Evolutionary conservation across 176 grass and related monocot genomes (phyloP).

Genomic region (Calamus simplicifolius): DNA sequence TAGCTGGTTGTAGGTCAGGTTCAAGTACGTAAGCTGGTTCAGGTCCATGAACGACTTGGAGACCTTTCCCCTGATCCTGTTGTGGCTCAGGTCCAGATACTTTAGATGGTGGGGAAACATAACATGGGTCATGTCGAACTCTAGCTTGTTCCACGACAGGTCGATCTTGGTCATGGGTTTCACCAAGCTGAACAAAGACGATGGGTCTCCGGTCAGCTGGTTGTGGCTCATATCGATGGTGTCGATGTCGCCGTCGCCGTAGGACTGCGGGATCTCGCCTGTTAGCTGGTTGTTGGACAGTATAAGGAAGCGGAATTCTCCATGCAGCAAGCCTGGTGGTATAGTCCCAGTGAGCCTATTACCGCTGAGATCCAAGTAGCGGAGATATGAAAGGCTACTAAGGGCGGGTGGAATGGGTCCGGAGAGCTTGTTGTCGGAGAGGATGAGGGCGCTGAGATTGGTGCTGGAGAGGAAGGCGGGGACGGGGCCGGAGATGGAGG

Average conservation of each 20-base stretch:
- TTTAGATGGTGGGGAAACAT: constrained; percentile 7
- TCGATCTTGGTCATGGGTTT: constrained; percentile 10
- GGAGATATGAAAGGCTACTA: constrained; percentile 9
- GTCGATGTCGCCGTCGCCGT: constrained; percentile 5
- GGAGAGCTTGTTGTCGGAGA: constrained; percentile 16
- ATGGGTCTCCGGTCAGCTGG: constrained; percentile 31
- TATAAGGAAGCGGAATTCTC: constrained; percentile 5
- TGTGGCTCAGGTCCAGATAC: constrained; percentile 33
- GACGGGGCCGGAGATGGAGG: constrained; percentile 11
- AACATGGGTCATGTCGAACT: constrained; percentile 37
- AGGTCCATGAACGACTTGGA: constrained; percentile 27
- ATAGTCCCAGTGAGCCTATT: constrained; percentile 30
- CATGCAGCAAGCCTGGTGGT: constrained; percentile 22
- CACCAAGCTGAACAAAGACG: constrained; percentile 26
- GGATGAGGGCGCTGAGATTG: neutral
- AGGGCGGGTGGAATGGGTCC: constrained; percentile 29
- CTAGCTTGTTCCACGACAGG: constrained; percentile 32
- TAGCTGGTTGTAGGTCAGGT: constrained; percentile 40
- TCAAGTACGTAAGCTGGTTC: constrained; percentile 7
- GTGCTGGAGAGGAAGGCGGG: neutral
- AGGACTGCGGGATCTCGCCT: constrained; percentile 24
- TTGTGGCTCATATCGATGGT: constrained; percentile 27
- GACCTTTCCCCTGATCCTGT: constrained; percentile 32
- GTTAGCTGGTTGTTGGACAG: constrained; percentile 31
- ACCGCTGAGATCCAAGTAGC: constrained; percentile 13